Evolutionary conservation across 352 stramenopile genomes (phyloP).

Genomic region (Pythium pyrilobum): DNA sequence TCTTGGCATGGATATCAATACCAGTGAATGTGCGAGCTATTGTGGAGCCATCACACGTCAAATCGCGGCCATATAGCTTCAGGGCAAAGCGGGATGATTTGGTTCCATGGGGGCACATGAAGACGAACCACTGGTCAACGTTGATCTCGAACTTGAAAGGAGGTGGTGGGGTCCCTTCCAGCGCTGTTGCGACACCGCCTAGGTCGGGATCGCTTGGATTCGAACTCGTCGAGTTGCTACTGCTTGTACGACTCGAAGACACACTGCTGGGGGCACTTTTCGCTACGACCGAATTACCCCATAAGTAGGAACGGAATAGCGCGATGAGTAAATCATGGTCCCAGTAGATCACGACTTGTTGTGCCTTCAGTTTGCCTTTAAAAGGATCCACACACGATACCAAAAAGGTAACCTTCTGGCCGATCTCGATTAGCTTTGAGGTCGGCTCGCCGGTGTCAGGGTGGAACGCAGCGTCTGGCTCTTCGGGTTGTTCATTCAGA

Average conservation of each 20-base stretch:
- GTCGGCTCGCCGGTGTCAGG: constrained; percentile 28
- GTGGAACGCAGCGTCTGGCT: constrained; percentile 44
- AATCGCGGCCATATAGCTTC: constrained; percentile 28
- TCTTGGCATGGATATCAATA: constrained; percentile 29
- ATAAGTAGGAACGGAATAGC: constrained; percentile 51
- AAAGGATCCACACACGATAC: constrained; percentile 49
- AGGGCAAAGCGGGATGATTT: constrained; percentile 37
- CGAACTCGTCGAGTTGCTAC: constrained; percentile 7
- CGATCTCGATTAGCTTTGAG: constrained; percentile 53
- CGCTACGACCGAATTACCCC: constrained; percentile 20
- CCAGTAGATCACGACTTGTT: constrained; percentile 63
- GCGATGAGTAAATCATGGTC: constrained; percentile 62
- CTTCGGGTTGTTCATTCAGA: constrained; percentile 13
- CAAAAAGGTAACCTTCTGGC: constrained; percentile 45
- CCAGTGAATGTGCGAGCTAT: constrained; percentile 25
- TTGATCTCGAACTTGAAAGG: constrained; percentile 37
- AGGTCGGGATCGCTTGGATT: background rate
- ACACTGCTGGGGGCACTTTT: constrained; percentile 26
- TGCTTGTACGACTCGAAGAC: constrained; percentile 29
- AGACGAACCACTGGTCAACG: constrained; percentile 51
- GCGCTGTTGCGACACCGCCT: background rate
- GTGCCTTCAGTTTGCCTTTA: constrained; percentile 37
- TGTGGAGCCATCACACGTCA: constrained; percentile 41
- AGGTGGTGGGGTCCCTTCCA: background rate
- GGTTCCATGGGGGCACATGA: constrained; percentile 42